Evolutionary conservation across 805 yeast genomes (phyloP).

Genomic region (Kodamaea sagamina): DNA sequence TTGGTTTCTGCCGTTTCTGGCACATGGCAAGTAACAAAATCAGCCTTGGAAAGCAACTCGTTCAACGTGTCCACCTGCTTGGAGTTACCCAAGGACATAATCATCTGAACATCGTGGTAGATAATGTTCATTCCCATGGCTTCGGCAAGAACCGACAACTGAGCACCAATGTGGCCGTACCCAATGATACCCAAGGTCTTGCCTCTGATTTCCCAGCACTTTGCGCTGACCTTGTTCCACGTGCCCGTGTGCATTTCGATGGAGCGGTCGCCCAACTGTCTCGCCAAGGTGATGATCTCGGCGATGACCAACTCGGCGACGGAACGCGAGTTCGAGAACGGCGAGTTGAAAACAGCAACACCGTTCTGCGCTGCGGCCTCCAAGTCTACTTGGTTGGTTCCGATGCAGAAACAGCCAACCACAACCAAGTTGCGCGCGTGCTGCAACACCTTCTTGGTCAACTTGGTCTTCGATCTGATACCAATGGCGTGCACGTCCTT

Average conservation of each 20-base stretch:
- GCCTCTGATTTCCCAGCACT: conserved; percentile 99
- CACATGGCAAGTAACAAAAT: conserved; percentile 90
- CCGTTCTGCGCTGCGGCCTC: conserved; percentile 90
- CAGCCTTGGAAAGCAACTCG: conserved; percentile 77
- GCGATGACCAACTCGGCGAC: conserved; percentile 97
- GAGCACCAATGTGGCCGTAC: conserved; percentile 98
- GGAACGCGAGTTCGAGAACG: conserved; percentile 96
- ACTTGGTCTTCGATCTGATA: conserved; percentile 93
- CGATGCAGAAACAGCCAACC: conserved; percentile 98
- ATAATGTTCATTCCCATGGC: conserved; percentile 96
- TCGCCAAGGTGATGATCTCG: conserved; percentile 88
- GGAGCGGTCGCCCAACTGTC: conserved; percentile 96
- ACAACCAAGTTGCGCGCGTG: conserved; percentile 89
- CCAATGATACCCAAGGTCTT: conserved; percentile 97
- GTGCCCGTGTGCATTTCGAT: conserved; percentile 94
- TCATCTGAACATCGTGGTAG: conserved; percentile 87
- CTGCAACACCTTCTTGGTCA: conserved; percentile 73
- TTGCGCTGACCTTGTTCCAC: conserved; percentile 94
- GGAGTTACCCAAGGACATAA: conserved; percentile 97
- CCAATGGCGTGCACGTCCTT: conserved; percentile 95
- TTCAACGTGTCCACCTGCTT: conserved; percentile 85
- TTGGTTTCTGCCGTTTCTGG: conserved; percentile 94
- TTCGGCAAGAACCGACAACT: conserved; percentile 94
- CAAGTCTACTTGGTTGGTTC: conserved; percentile 96
- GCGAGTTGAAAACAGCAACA: conserved; percentile 96